These are phyloP conservation scores for Pulicaria dysenterica DNA, from an alignment of 129 eudicot genomes.

Conservation along the genomic window DNA sequence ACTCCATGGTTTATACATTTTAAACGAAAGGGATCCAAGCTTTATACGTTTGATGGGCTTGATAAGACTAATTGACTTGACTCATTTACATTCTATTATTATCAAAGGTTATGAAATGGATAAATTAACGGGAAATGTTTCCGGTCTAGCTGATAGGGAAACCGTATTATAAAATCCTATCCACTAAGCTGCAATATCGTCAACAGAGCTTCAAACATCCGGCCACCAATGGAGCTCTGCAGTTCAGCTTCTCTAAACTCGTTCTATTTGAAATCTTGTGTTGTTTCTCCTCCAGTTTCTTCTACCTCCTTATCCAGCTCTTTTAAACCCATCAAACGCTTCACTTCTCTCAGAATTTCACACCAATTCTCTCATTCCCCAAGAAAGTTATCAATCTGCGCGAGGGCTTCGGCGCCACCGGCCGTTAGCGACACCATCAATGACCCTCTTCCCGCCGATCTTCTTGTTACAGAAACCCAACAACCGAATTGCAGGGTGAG, in stretches of 20 bases:
- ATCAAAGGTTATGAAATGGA: too few relatives aligned
- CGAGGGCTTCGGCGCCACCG: constrained; percentile 46
- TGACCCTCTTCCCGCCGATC: constrained; percentile 81
- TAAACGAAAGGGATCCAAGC: too few relatives aligned
- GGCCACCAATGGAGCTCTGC: constrained; percentile 56
- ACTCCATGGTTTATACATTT: too few relatives aligned
- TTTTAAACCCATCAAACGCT: constrained; percentile 32
- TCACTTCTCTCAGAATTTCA: constrained; percentile 36
- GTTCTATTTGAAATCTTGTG: constrained; percentile 32
- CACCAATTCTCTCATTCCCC: constrained; percentile 40
- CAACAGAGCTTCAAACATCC: constrained; percentile 10
- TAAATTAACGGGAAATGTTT: not conserved
- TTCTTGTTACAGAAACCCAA: constrained; percentile 56
- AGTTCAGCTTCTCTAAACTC: constrained; percentile 39
- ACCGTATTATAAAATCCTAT: constrained; percentile 23
- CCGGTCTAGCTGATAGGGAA: not conserved
- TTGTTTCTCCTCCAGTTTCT: constrained; percentile 31
- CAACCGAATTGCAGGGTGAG: constrained; percentile 87
- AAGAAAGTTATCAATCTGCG: constrained; percentile 27
- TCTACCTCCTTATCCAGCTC: constrained; percentile 27
- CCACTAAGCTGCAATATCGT: constrained; percentile 26
- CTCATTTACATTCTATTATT: too few relatives aligned
- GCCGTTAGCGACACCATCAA: constrained; percentile 31
- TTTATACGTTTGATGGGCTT: too few relatives aligned
- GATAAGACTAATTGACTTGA: too few relatives aligned